Evolutionary conservation across 495 filamentous ascomycete species (phyloP).

Genomic region (Cetradonia linearis): DNA sequence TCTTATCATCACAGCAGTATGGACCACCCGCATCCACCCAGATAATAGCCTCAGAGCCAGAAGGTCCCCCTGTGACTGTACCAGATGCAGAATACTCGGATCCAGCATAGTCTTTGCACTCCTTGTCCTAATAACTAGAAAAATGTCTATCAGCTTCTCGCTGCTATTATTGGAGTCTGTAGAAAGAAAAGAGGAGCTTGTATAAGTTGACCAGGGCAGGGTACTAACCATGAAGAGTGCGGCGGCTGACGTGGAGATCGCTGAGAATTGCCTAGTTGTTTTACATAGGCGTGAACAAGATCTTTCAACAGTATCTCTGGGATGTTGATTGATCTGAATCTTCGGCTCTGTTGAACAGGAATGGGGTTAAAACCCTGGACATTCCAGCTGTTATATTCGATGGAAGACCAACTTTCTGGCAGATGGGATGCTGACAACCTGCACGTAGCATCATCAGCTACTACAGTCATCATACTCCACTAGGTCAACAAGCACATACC

Average conservation of each 20-base stretch:
- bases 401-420: neutral
- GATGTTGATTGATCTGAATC: neutral
- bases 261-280: neutral
- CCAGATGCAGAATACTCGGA: neutral
- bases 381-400: neutral
- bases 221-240: neutral
- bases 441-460: neutral
- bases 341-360: neutral
- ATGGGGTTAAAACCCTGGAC: neutral
- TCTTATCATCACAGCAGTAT: conserved; percentile 1
- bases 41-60: neutral
- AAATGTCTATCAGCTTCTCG: neutral
- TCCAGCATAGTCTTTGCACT: neutral
- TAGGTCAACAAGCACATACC: neutral
- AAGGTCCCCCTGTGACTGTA: neutral
- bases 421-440: neutral
- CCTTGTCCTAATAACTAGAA: neutral
- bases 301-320: neutral
- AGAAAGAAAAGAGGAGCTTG: neutral
- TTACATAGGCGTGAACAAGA: neutral
- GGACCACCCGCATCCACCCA: neutral
- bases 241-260: neutral
- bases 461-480: neutral
- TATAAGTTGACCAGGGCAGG: conserved; percentile 1
- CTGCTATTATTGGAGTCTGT: neutral